Conservation (phyloP, 768 basidiomycete genomes). For the Kondoa malvinella region DNA sequence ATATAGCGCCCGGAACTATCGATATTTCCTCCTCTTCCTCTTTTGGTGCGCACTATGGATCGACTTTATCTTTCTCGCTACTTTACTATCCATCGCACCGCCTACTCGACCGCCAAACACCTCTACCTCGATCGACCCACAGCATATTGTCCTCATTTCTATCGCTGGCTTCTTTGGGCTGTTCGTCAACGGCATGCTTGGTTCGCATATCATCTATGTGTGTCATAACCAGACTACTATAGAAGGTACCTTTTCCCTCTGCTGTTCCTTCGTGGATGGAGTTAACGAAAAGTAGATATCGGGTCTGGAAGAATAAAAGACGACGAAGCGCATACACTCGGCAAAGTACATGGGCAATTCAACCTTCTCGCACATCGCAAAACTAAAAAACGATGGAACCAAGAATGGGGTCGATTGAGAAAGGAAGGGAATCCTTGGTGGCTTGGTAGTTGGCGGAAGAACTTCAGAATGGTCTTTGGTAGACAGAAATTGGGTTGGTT, state of each 20-base stretch:
- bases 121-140: conserved; percentile 16
- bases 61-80: conserved; percentile 19
- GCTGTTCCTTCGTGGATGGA: background rate
- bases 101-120: conserved; percentile 15
- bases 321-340: background rate
- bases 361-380: background rate
- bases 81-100: conserved; percentile 19
- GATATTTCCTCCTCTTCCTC: conserved; percentile 25
- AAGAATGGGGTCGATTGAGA: conserved; percentile 18
- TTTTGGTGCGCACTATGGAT: conserved; percentile 17
- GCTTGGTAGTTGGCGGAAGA: conserved; percentile 18
- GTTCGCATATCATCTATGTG: conserved; percentile 17
- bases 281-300: background rate
- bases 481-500: conserved; percentile 19
- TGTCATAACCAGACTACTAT: conserved; percentile 23
- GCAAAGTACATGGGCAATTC: background rate
- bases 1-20: conserved; percentile 24
- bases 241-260: conserved; percentile 14
- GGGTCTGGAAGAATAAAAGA: background rate
- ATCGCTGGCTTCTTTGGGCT: conserved; percentile 19
- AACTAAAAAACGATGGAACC: conserved; percentile 12
- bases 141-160: conserved; percentile 19
- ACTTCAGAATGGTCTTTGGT: conserved; percentile 23
- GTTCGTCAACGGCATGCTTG: conserved; percentile 18
- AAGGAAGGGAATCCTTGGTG: conserved; percentile 24